Base-by-base conservation (phyloP, 1,284 basidiomycete genomes). In the Naganishia cerealis region DNA sequence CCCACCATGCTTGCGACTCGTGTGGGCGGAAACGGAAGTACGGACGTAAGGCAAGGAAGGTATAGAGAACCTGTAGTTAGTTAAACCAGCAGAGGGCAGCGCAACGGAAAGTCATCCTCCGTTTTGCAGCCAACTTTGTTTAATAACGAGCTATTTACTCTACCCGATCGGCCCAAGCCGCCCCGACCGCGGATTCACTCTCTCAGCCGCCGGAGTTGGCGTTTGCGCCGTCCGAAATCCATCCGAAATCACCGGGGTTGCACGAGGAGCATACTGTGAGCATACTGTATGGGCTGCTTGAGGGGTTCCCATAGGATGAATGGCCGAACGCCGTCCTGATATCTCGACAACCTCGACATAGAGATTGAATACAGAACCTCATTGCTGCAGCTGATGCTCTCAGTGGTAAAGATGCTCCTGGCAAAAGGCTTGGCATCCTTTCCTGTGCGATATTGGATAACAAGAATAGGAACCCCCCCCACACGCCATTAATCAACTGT, bases 1-100 rank as follows among this genome's bases (percentile, higher is more conserved):
- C 61, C 40, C 26, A 40, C 61, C 61, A 63, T 63, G 50, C 21
- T 63, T 50, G 33, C 24, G 24, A 53, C 61, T 24, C 39, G 33
- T 52, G 36, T 53, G 61, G 61, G 38, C 61, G 50, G 40, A 63
- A 63, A 50, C 61, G 61, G 61, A 63, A 39, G 61, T 63, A 16
- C 61, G 61, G 61, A 53, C 61, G 61, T 63, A 54, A 24, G 59
- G 53, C 16, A 53, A 36, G 16, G 9, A 6, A 26, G 61, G 61
- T 63, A 53, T 53, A 54, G 46, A 10, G n/a, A 9, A 21, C 33
- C 21, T 63, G 50, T 38, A 26, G 50, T n/a, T 21, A 40, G 59
- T 39, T 63, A 18, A 63, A 63, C 38, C 40, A 24, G 50, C 50
- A 26, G 16, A n/a, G 40, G 15, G 21, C 36, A 40, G 50, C 26